These are phyloP conservation scores for Hibiscus mutabilis DNA, from an alignment of 345 rosid genomes.

Conservation along the genomic window DNA sequence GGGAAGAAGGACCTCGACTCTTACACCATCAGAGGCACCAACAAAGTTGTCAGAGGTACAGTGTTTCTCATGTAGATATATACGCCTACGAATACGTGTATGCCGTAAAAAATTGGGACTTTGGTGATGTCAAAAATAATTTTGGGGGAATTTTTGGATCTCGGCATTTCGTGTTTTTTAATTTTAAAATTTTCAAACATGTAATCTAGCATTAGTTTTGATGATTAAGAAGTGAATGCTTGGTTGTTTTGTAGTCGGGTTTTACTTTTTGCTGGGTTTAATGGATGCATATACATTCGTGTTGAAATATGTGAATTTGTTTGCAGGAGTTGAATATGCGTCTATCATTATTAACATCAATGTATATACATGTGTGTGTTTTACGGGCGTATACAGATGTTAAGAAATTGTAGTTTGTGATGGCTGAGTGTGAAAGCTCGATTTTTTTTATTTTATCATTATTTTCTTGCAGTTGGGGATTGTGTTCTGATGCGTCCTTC, in stretches of 20 bases:
- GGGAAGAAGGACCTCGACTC: conserved; percentile 54
- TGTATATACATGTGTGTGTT: neutral
- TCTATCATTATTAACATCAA: neutral
- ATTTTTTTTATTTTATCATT: too few relatives aligned
- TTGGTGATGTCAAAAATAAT: neutral
- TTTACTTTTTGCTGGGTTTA: neutral
- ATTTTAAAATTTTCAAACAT: conserved; percentile 1
- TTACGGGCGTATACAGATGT: neutral
- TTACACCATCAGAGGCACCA: conserved; percentile 60
- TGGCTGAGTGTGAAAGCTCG: conserved; percentile 1
- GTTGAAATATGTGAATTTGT: conserved; percentile 1
- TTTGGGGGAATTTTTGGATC: neutral
- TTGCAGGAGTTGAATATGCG: too few relatives aligned
- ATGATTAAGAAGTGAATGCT: neutral
- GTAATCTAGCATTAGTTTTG: neutral
- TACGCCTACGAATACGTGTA: neutral
- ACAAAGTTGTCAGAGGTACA: conserved; percentile 55
- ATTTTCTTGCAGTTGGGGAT: conserved; percentile 69
- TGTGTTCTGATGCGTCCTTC: conserved; percentile 85
- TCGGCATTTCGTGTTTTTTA: neutral
- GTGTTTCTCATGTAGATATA: neutral
- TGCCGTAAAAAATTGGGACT: neutral
- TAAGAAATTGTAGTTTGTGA: neutral
- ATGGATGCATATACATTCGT: neutral
- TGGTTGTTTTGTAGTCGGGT: neutral